Conservation (phyloP, 805 yeast species). For the Ogataea siamensis region DNA sequence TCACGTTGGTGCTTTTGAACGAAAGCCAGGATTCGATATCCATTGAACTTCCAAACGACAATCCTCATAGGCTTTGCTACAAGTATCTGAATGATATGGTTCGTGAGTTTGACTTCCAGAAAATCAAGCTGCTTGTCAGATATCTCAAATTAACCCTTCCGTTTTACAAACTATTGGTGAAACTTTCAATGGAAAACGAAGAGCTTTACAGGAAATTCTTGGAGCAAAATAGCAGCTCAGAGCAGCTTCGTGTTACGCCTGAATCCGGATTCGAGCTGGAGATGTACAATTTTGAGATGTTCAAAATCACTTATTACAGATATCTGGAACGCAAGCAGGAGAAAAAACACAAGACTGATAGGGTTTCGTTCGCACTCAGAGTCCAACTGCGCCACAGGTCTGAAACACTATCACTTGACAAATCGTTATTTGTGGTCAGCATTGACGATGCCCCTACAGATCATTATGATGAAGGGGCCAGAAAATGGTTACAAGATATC, state of each 20-base stretch:
- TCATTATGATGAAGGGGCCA: conserved; percentile 15
- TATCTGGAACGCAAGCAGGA: conserved; percentile 22
- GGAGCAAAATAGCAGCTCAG: conserved; percentile 14
- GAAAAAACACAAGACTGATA: conserved; percentile 23
- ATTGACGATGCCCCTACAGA: conserved; percentile 19
- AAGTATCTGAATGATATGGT: conserved; percentile 27
- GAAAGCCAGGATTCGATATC: conserved; percentile 23
- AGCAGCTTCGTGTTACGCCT: conserved; percentile 20
- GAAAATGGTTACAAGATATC: conserved; percentile 11
- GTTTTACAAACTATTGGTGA: conserved; percentile 24
- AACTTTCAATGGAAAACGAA: conserved; percentile 15
- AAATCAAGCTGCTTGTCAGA: conserved; percentile 28
- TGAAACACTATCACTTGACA: conserved; percentile 17
- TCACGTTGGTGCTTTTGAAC: conserved; percentile 26
- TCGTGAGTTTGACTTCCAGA: conserved; percentile 17
- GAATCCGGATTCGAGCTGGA: conserved; percentile 22
- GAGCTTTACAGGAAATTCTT: conserved; percentile 13
- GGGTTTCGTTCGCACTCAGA: conserved; percentile 19
- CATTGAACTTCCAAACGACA: conserved; percentile 29
- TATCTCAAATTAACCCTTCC: conserved; percentile 33
- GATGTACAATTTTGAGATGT: conserved; percentile 23
- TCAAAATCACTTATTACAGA: conserved; percentile 28
- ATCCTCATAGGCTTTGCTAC: conserved; percentile 31
- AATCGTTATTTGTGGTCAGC: conserved; percentile 25
- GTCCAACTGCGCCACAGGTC: conserved; percentile 27